phyloP scores from a whole-genome alignment of 164 flowering plant genomes.

The Liriodendron chinense region DNA sequence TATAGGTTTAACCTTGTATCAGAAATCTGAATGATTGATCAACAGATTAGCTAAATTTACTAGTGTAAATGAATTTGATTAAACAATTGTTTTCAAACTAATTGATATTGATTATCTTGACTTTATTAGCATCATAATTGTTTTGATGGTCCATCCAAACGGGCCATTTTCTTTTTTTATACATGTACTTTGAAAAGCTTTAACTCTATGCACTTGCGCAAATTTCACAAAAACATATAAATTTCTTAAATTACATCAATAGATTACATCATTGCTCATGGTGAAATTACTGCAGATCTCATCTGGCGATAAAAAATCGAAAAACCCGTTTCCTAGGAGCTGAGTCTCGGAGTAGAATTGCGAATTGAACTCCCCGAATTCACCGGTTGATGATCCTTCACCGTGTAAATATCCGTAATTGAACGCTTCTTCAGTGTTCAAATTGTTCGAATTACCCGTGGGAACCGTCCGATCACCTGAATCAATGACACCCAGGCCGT shows the following conservation, averaged over 20 bases:
- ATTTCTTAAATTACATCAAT: constrained; percentile 3
- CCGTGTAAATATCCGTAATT: constrained; percentile 10
- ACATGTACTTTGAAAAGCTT: not conserved
- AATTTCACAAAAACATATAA: not conserved
- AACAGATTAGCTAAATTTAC: too few relatives aligned
- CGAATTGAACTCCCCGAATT: constrained; percentile 19
- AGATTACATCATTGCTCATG: constrained; percentile 28
- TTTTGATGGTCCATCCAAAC: not conserved
- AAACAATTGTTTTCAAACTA: too few relatives aligned
- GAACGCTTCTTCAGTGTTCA: constrained; percentile 5
- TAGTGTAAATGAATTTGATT: too few relatives aligned
- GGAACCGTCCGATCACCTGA: constrained; percentile 8
- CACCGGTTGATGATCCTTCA: constrained; percentile 18
- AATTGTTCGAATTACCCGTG: constrained; percentile 5
- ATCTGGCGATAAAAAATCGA: constrained; percentile 30
- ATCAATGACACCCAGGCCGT: constrained; percentile 2
- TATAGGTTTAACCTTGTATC: too few relatives aligned
- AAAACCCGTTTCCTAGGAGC: constrained; percentile 25
- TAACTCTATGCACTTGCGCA: too few relatives aligned
- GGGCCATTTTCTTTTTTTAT: not conserved
- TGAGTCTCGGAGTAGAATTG: constrained; percentile 29
- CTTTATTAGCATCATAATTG: too few relatives aligned
- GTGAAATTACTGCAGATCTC: constrained; percentile 30
- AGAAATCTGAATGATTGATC: too few relatives aligned
- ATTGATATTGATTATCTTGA: too few relatives aligned